phyloP scores from a whole-genome alignment of 2,329 filamentous ascomycete species.

The Colletotrichum cereale region DNA sequence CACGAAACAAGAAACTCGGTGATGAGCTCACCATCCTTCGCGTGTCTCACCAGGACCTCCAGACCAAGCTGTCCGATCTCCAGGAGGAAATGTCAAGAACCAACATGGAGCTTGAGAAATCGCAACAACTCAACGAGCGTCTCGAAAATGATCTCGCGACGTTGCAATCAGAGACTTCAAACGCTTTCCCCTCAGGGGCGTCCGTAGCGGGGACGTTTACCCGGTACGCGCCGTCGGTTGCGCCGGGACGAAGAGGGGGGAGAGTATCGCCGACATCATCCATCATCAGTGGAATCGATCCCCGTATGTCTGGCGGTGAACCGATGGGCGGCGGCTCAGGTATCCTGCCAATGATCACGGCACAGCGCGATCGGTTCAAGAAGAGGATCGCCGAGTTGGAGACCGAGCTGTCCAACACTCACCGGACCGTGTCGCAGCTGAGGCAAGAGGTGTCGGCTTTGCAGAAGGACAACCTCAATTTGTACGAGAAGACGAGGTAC shows the following conservation, averaged over 20 bases:
- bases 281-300: constrained; percentile 97
- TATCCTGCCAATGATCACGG: constrained; percentile 97
- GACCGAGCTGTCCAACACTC: constrained; percentile 86
- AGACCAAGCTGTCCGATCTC: constrained; percentile 81
- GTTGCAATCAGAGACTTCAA: constrained; percentile 86
- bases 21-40: constrained; percentile 93
- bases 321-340: constrained; percentile 81
- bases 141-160: constrained; percentile 92
- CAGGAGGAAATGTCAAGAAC: constrained; percentile 87
- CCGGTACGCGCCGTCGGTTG: constrained; percentile 75
- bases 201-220: constrained; percentile 95
- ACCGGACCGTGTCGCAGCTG: constrained; percentile 85
- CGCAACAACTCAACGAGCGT: constrained; percentile 86
- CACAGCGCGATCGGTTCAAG: constrained; percentile 98
- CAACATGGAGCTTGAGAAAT: constrained; percentile 87
- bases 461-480: constrained; percentile 94
- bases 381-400: constrained; percentile 93
- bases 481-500: constrained; percentile 98
- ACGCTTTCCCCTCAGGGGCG: constrained; percentile 87
- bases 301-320: constrained; percentile 70
- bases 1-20: constrained; percentile 95
- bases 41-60: constrained; percentile 93
- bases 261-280: constrained; percentile 92
- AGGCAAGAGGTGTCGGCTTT: constrained; percentile 91
- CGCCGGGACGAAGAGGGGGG: constrained; percentile 73